These are phyloP conservation scores for Corynespora cassiicola DNA, from an alignment of 2,329 filamentous ascomycete genomes.

Conservation along the genomic window DNA sequence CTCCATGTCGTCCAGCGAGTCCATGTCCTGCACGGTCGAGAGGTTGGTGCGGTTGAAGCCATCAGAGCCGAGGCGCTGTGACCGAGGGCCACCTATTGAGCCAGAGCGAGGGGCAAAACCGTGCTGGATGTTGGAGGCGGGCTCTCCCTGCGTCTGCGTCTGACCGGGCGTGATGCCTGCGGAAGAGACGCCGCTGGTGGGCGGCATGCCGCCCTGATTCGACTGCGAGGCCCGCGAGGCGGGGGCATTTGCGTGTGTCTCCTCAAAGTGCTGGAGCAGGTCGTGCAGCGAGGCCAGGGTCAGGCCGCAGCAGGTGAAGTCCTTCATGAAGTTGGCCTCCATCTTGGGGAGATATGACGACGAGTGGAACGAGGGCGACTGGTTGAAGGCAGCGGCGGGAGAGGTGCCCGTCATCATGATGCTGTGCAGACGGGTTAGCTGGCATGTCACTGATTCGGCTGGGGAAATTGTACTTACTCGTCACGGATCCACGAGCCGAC, in stretches of 20 bases:
- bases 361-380: constrained; percentile 95
- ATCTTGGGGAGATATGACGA: constrained; percentile 96
- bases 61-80: constrained; percentile 47
- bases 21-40: constrained; percentile 67
- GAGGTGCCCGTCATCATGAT: constrained; percentile 96
- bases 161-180: constrained; percentile 54
- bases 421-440: too few relatives aligned
- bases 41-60: constrained; percentile 48
- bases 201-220: constrained; percentile 50
- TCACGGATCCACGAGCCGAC: constrained; percentile 97
- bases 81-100: constrained; percentile 39
- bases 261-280: constrained; percentile 94
- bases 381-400: constrained; percentile 76
- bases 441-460: too few relatives aligned
- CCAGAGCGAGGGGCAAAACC: constrained; percentile 50
- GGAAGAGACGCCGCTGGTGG: constrained; percentile 30
- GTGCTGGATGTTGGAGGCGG: constrained; percentile 42
- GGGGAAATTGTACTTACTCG: constrained; percentile 81
- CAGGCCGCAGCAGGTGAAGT: constrained; percentile 93
- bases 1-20: constrained; percentile 92
- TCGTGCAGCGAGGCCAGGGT: constrained; percentile 92
- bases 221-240: constrained; percentile 57
- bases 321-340: constrained; percentile 96
- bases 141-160: constrained; percentile 40
- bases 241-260: constrained; percentile 81